Base-by-base conservation (phyloP, 306 rosid genomes). In the Glycyrrhiza uralensis region DNA sequence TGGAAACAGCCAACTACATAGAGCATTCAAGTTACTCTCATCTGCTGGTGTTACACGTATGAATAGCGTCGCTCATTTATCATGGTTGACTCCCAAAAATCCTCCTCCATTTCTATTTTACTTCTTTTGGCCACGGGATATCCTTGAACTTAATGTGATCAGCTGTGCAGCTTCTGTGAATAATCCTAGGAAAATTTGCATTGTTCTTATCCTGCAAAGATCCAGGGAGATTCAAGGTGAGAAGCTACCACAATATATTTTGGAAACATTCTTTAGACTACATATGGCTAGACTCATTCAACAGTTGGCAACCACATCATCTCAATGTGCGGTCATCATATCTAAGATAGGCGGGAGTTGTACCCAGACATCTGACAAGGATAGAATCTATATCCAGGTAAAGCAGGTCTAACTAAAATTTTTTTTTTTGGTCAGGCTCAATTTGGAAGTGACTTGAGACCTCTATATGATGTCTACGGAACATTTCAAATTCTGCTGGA, bases 161-260 rank as follows among this genome's bases (percentile, higher is more conserved):
- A 36, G 38, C 54, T 55, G 71, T 15, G 58, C 60, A 39, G 84
- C 79, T 64, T 69, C 67, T 14, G 47, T 54, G 10, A 57, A 26
- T 15, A 62, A 52, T 78, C 64, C 24, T 66, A 45, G 22, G 52
- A 60, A 72, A 76, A 33, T 38, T 71, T 79, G 35, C 66, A 35
- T 52, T 45, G 68, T 81, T 60, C 81, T 64, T 75, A 81, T 57
- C 78, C 92, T 89, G 86, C 81, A 75, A 59, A 78, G 17, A 49
- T 51, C 23, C 13, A 45, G 50, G 74, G 44, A 76, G 49, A 59
- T 66, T 28, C 68, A 60, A 39, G 17, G 66, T 54, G 44, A 78
- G 60, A 78, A 68, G 55, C 62, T 61, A n/a, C 32, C 20, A 20
- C 13, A 23, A 19, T 26, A 74, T 36, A 38, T 64, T 63, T 19